Evolutionary conservation across 352 stramenopile genomes (phyloP).

Genomic region (Phytophthora aleatoria): DNA sequence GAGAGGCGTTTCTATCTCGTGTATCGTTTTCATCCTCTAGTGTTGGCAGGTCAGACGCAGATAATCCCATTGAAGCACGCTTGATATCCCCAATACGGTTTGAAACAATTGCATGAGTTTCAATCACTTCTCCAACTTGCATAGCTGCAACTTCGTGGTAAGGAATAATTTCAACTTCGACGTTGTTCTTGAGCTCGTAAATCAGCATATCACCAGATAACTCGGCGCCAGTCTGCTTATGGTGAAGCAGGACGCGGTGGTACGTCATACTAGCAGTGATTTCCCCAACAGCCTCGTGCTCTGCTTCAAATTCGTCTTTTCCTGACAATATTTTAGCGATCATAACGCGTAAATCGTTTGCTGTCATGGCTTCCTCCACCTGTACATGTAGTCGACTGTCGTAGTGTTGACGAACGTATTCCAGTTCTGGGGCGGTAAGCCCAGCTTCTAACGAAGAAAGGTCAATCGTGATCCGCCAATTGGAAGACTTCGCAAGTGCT

Average conservation of each 20-base stretch:
- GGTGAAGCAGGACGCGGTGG: conserved; percentile 42
- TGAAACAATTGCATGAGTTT: conserved; percentile 40
- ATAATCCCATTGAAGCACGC: conserved; percentile 37
- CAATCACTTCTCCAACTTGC: conserved; percentile 42
- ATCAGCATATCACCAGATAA: conserved; percentile 27
- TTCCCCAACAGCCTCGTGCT: background rate
- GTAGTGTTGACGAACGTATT: conserved; percentile 15
- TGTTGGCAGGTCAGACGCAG: conserved; percentile 8
- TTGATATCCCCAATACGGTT: conserved; percentile 38
- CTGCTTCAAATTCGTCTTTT: conserved; percentile 24
- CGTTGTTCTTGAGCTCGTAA: conserved; percentile 26
- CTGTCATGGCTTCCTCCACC: conserved; percentile 59
- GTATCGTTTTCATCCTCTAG: conserved; percentile 4
- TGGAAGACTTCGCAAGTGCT: conserved; percentile 45
- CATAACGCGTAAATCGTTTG: conserved; percentile 54
- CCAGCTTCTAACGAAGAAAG: conserved; percentile 31
- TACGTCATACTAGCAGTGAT: conserved; percentile 32
- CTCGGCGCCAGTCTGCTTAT: conserved; percentile 29
- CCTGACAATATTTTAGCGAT: conserved; percentile 50
- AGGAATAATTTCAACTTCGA: conserved; percentile 41
- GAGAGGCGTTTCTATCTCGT: background rate
- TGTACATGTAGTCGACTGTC: conserved; percentile 34
- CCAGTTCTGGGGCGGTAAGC: conserved; percentile 43
- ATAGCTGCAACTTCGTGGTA: conserved; percentile 21
- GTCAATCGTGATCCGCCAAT: conserved; percentile 56